Conservation (phyloP, 306 rosid genomes). For the Quercus berberidifolia region DNA sequence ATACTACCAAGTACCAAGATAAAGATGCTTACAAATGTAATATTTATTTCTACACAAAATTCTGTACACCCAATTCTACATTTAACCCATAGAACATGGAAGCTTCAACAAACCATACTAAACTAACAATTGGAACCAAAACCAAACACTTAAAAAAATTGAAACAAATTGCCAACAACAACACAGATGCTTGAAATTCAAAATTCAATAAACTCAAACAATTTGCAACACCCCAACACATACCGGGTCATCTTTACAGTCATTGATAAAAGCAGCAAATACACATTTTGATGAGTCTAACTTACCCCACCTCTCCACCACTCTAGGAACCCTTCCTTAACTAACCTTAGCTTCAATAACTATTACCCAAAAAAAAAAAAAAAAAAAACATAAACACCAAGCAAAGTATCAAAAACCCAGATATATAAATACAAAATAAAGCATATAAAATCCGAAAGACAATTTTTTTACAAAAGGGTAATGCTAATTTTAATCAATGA, state of each 20-base stretch:
- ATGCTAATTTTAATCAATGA: background rate
- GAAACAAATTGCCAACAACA: too few relatives aligned
- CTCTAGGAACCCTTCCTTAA: conserved; percentile 45
- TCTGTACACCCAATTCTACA: background rate
- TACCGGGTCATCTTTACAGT: conserved; percentile 59
- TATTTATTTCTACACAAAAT: background rate
- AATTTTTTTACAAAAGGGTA: too few relatives aligned
- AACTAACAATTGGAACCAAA: too few relatives aligned
- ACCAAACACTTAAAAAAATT: too few relatives aligned
- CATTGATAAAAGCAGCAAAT: conserved; percentile 55
- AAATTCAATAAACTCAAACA: background rate
- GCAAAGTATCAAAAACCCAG: background rate
- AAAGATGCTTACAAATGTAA: too few relatives aligned
- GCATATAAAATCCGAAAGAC: background rate
- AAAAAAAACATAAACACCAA: too few relatives aligned
- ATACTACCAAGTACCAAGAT: background rate
- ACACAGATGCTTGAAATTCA: background rate
- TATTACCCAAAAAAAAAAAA: conserved; percentile 3
- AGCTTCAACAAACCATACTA: background rate
- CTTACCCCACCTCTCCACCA: conserved; percentile 85
- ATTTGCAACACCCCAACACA: conserved; percentile 8
- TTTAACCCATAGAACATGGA: background rate
- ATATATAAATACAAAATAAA: too few relatives aligned
- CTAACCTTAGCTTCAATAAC: conserved; percentile 66
- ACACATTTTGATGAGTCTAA: conserved; percentile 59